Conservation (phyloP, 129 eudicot genomes). For the Tagetes patula region DNA sequence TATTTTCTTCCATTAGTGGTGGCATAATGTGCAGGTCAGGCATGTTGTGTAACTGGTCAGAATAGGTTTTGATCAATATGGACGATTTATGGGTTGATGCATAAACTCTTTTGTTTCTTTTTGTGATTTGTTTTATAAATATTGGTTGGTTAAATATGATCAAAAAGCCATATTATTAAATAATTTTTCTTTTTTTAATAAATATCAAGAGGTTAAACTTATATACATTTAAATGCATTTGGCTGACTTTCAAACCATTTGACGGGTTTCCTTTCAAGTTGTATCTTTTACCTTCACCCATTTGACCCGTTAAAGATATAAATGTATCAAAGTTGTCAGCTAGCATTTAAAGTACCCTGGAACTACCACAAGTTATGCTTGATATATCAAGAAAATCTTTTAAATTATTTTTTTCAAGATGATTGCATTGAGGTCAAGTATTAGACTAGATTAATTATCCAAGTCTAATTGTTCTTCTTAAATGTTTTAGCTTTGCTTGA, state of each 20-base stretch:
- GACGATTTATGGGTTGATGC: background rate
- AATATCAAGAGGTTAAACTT: background rate
- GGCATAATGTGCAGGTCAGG: background rate
- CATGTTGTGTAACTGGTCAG: background rate
- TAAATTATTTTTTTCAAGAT: background rate
- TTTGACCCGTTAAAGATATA: background rate
- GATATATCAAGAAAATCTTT: constrained; percentile 1
- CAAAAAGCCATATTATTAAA: background rate
- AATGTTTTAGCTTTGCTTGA: constrained; percentile 80
- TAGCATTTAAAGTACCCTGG: background rate
- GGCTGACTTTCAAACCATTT: background rate
- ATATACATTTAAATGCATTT: background rate
- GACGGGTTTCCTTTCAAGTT: background rate
- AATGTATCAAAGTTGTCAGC: background rate
- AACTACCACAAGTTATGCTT: background rate
- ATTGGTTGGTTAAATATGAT: background rate
- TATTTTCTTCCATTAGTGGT: background rate
- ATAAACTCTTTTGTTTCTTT: background rate
- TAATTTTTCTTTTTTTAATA: background rate
- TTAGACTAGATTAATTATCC: background rate
- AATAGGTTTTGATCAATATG: background rate
- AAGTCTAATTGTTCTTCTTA: constrained; percentile 10
- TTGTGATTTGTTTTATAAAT: background rate
- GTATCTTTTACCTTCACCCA: background rate
- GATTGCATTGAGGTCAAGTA: constrained; percentile 1